phyloP scores from a whole-genome alignment of 2,329 filamentous ascomycete genomes.

The Fusarium concolor region DNA sequence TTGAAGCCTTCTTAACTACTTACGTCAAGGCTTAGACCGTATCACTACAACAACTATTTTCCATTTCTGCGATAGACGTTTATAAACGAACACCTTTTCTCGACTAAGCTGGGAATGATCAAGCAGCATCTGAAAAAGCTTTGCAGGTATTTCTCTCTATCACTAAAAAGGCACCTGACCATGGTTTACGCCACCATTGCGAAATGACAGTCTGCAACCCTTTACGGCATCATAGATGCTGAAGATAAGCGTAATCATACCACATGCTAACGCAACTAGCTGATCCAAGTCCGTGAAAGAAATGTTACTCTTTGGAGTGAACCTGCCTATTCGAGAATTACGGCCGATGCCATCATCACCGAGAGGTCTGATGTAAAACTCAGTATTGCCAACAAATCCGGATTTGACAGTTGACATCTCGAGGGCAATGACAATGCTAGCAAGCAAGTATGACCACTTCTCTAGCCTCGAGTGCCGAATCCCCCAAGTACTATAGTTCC shows the following conservation, averaged over 20 bases:
- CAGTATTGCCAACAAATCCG: not conserved
- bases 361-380: not conserved
- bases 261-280: not conserved
- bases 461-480: not conserved
- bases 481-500: fast-evolving
- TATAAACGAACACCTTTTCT: too few species aligned
- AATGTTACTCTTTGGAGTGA: not conserved
- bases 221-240: not conserved
- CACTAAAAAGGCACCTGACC: not conserved
- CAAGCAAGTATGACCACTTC: not conserved
- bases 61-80: too few species aligned
- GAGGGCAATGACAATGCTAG: not conserved
- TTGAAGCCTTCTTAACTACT: too few species aligned
- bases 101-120: too few species aligned
- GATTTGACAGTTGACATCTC: not conserved
- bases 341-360: too few species aligned
- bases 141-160: too few species aligned
- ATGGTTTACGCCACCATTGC: not conserved
- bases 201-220: not conserved
- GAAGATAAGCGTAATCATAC: not conserved
- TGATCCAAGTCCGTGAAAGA: not conserved
- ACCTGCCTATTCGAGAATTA: not conserved
- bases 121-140: too few species aligned
- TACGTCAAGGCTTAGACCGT: too few species aligned
- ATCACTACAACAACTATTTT: too few species aligned